phyloP scores from a whole-genome alignment of 257 asterid genomes.

The Gynochthodes officinalis region DNA sequence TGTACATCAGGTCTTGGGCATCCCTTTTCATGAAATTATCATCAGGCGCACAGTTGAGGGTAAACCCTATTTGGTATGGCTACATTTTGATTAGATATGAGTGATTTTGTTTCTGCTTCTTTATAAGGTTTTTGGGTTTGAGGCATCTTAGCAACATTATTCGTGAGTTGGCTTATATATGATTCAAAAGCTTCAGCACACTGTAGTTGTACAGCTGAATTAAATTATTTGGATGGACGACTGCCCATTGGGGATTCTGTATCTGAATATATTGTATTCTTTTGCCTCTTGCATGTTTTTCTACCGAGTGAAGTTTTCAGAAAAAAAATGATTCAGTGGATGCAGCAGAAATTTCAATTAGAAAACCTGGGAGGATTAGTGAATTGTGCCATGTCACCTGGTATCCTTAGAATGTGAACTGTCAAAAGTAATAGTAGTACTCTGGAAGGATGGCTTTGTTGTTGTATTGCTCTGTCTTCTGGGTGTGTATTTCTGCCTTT shows the following conservation, averaged over 20 bases:
- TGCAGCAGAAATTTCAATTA: not conserved
- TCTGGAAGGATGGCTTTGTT: not conserved
- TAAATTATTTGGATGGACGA: not conserved
- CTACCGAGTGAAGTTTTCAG: not conserved
- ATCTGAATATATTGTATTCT: not conserved
- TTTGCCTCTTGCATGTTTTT: not conserved
- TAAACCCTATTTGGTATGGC: conserved; percentile 64
- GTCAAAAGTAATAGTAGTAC: not conserved
- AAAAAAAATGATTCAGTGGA: not conserved
- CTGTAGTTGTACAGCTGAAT: not conserved
- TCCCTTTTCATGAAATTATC: conserved; percentile 51
- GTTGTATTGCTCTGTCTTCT: not conserved
- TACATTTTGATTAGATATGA: not conserved
- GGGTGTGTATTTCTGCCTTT: not conserved
- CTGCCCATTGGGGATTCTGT: not conserved
- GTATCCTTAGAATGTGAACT: not conserved
- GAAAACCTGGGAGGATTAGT: not conserved
- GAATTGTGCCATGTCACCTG: not conserved
- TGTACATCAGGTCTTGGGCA: conserved; percentile 54
- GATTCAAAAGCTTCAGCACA: not conserved
- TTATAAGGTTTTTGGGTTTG: not conserved
- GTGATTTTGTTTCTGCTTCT: not conserved
- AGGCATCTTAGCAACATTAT: not conserved
- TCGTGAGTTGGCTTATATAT: not conserved
- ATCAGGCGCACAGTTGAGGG: conserved; percentile 66